Conservation (phyloP, 2,329 filamentous ascomycete genomes). For the Sporothrix pseudoabietina region DNA sequence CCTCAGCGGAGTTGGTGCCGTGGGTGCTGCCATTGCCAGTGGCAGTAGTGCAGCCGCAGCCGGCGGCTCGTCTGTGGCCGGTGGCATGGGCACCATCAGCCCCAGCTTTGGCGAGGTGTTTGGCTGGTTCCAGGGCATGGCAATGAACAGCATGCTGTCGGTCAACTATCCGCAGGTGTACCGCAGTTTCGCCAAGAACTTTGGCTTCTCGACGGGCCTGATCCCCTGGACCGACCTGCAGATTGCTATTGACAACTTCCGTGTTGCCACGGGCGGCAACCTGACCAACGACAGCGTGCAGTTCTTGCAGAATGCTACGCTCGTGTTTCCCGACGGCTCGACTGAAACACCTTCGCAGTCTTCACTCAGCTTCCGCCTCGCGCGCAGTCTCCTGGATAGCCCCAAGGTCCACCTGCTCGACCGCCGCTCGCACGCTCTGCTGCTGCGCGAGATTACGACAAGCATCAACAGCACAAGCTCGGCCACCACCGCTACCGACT, state of each 20-base stretch:
- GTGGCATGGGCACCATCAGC: conserved; percentile 66
- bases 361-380: conserved; percentile 57
- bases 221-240: conserved; percentile 83
- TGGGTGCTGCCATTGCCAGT: conserved; percentile 44
- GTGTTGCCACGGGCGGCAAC: conserved; percentile 79
- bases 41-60: conserved; percentile 55
- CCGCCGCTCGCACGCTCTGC: conserved; percentile 23
- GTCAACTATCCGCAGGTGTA: conserved; percentile 87
- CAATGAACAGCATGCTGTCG: conserved; percentile 94
- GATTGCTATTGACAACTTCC: conserved; percentile 79
- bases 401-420: conserved; percentile 42
- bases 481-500: conserved; percentile 30
- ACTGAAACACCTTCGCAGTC: conserved; percentile 48
- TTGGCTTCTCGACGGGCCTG: conserved; percentile 85
- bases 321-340: conserved; percentile 68
- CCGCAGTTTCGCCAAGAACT: conserved; percentile 87
- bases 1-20: conserved; percentile 70
- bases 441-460: conserved; percentile 54
- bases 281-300: conserved; percentile 76
- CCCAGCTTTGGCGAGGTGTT: conserved; percentile 85
- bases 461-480: conserved; percentile 46
- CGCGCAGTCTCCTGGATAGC: conserved; percentile 50
- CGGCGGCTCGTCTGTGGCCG: conserved; percentile 46
- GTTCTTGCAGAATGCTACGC: conserved; percentile 72
- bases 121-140: conserved; percentile 89